phyloP scores from a whole-genome alignment of 2,329 filamentous ascomycete genomes.

The Hypoxylon sp. region DNA sequence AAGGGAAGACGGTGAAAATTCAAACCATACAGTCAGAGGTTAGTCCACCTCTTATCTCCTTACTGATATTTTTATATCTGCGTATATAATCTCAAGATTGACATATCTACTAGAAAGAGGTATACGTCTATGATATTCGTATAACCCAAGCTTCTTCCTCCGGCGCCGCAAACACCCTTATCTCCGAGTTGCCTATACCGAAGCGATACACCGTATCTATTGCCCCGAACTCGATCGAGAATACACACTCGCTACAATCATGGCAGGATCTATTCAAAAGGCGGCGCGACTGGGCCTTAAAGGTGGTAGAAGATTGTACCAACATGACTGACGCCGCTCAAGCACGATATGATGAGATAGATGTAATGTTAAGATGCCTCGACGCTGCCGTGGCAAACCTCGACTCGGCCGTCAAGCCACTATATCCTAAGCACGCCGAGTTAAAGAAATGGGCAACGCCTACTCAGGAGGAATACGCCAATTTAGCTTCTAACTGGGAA shows the following conservation, averaged over 20 bases:
- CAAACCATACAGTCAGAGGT: conserved; percentile 87
- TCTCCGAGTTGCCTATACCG: conserved; percentile 66
- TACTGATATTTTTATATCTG: neutral
- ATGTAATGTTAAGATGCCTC: conserved; percentile 83
- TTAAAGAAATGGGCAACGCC: conserved; percentile 79
- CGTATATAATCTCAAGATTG: conserved; percentile 28
- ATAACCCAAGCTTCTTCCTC: conserved; percentile 73
- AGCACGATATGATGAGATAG: conserved; percentile 79
- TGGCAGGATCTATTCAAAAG: conserved; percentile 91
- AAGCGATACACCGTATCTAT: conserved; percentile 71
- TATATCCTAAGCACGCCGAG: conserved; percentile 80
- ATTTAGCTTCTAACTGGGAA: conserved; percentile 77
- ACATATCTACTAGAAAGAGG: conserved; percentile 74
- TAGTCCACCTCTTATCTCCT: conserved; percentile 49
- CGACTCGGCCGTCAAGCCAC: conserved; percentile 78
- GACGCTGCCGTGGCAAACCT: conserved; percentile 90
- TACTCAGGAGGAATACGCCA: conserved; percentile 76
- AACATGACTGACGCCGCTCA: conserved; percentile 74
- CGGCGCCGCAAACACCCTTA: conserved; percentile 60
- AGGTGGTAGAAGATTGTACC: conserved; percentile 77
- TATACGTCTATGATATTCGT: conserved; percentile 92
- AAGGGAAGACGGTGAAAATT: conserved; percentile 86
- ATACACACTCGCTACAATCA: conserved; percentile 84
- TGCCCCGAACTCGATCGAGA: conserved; percentile 86
- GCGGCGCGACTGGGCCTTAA: conserved; percentile 83